Evolutionary conservation across 805 yeast species (phyloP).

Genomic region (Myxozyma geophila): DNA sequence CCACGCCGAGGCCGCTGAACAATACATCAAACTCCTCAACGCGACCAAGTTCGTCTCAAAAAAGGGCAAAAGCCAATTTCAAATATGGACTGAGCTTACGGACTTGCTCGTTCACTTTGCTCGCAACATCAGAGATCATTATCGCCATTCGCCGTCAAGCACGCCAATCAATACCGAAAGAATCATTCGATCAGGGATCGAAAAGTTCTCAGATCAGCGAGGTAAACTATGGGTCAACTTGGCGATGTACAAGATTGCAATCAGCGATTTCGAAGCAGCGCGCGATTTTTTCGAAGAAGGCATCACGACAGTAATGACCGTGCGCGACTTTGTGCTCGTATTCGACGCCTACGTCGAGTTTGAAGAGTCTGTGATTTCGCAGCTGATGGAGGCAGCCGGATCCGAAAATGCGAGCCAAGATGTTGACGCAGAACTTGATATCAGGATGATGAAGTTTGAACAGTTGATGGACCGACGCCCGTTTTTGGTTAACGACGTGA

Average conservation of each 20-base stretch:
- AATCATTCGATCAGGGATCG: conserved; percentile 47
- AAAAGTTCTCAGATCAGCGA: conserved; percentile 63
- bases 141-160: not conserved
- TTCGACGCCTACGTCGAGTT: conserved; percentile 67
- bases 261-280: conserved; percentile 49
- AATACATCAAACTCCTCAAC: conserved; percentile 47
- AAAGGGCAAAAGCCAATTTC: conserved; percentile 52
- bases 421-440: conserved; percentile 48
- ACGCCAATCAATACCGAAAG: conserved; percentile 45
- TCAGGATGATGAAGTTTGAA: conserved; percentile 57
- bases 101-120: conserved; percentile 48
- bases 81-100: conserved; percentile 54
- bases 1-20: conserved; percentile 41
- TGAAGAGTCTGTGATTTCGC: conserved; percentile 56
- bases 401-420: conserved; percentile 26
- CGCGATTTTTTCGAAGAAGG: conserved; percentile 55
- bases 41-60: conserved; percentile 47
- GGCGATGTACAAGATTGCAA: conserved; percentile 54
- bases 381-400: conserved; percentile 41
- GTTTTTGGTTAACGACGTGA: conserved; percentile 66
- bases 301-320: conserved; percentile 52
- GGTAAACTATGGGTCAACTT: conserved; percentile 55
- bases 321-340: conserved; percentile 64
- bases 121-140: conserved; percentile 20
- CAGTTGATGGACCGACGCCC: conserved; percentile 60